Percentiles rank a stretch among this genome's conserved stretches.
Conservation (phyloP, 2,329 filamentous ascomycete genomes). For the Xylaria sp. region DNA sequence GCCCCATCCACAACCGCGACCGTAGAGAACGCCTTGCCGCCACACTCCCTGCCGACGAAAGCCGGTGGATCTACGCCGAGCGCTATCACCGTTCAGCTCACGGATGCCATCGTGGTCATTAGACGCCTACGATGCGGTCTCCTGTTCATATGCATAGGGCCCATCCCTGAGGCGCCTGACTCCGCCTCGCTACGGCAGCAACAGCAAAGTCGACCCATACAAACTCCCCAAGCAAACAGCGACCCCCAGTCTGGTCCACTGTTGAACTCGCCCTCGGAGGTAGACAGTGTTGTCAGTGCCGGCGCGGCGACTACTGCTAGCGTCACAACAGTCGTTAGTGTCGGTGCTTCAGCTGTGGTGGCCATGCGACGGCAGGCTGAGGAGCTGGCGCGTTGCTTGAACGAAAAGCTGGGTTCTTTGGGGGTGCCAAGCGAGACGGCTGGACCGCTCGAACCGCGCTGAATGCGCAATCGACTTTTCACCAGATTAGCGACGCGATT, state of each 20-base stretch:
- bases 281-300: conserved; percentile 43
- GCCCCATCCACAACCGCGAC: conserved; percentile 36
- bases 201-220: conserved; percentile 23
- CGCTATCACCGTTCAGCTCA: conserved; percentile 55
- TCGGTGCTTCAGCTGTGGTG: conserved; percentile 42
- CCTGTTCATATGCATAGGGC: conserved; percentile 56
- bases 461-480: background rate
- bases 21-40: conserved; percentile 39
- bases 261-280: conserved; percentile 39
- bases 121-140: conserved; percentile 53
- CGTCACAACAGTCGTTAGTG: conserved; percentile 33
- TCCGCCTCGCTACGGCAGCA: conserved; percentile 17
- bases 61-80: conserved; percentile 25
- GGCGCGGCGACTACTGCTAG: conserved; percentile 42
- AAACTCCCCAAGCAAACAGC: conserved; percentile 18
- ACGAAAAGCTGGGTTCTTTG: conserved; percentile 53
- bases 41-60: conserved; percentile 10
- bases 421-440: conserved; percentile 48
- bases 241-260: conserved; percentile 32
- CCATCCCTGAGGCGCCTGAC: conserved; percentile 14
- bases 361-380: conserved; percentile 52
- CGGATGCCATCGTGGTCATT: conserved; percentile 54
- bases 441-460: conserved; percentile 25
- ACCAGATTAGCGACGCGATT: background rate
- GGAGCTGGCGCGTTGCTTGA: conserved; percentile 54